Conservation (phyloP, 148 eudicot species). For the Linanthus parryae region DNA sequence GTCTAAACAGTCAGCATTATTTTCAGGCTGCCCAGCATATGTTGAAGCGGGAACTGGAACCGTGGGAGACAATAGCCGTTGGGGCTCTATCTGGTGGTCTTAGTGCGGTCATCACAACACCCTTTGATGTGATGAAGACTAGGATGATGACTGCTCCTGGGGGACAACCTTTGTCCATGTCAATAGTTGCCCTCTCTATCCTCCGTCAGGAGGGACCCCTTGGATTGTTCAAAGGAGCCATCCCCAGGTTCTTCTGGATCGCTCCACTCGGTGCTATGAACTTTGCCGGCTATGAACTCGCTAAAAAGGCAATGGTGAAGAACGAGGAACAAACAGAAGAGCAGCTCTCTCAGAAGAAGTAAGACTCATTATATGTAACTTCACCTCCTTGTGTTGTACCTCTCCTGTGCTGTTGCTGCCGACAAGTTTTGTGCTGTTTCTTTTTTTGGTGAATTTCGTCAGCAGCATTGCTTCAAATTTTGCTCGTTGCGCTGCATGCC, state of each 20-base stretch:
- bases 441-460: no score
- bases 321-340: conserved; percentile 36
- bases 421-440: no score
- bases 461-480: no score
- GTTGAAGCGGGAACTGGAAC: conserved; percentile 73
- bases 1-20: not conserved
- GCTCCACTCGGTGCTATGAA: conserved; percentile 95
- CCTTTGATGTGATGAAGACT: conserved; percentile 90
- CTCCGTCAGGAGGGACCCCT: conserved; percentile 80
- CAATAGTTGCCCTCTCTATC: conserved; percentile 61
- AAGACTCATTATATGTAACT: no score
- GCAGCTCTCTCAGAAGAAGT: no score
- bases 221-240: conserved; percentile 85
- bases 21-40: conserved; percentile 64
- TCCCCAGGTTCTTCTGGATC: conserved; percentile 93
- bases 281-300: conserved; percentile 91
- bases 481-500: no score
- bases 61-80: conserved; percentile 90
- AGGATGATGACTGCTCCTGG: conserved; percentile 92
- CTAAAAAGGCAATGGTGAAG: conserved; percentile 73
- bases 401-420: no score
- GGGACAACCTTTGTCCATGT: conserved; percentile 53
- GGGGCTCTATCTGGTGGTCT: conserved; percentile 95
- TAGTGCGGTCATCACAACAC: conserved; percentile 84
- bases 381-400: no score